Base-by-base conservation (phyloP, 768 basidiomycete genomes). In the Antrodiella citrinella region DNA sequence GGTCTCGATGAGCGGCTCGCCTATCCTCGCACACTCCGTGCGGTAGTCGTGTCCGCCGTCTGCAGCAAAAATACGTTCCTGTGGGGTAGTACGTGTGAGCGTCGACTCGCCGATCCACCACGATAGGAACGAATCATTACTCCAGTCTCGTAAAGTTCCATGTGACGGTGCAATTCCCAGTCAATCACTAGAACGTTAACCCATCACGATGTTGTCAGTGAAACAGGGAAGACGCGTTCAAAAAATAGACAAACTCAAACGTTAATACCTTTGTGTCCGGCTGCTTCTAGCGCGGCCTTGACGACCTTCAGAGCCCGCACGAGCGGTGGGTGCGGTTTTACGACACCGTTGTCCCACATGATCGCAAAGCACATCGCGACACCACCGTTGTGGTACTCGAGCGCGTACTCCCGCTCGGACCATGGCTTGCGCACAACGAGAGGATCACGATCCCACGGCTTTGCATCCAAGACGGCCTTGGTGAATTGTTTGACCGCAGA, bases 401-500 rank as follows among this genome's bases (percentile, higher is more conserved):
- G 64, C 24, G 59, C 54, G 61, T 77, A 81, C 35, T 69, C 72
- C 0, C 62, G 56, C 38, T 72, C 68, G 20, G 63, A 64, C 77
- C 77, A 79, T 9, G 67, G 65, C 53, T 78, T 78, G 12, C 72
- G 60, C 2, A 77, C 59, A 2, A 69, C 73, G 1, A 73, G 58
- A 2, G 81, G 78, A 57, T 85, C 82, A 44, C 64, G 60, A 3
- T 64, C 62, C 82, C 83, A 85, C 0, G 82, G 80, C 55, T 74
- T 65, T 1, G 57, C 56, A 54, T 71, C 75, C 13, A 84, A 57
- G 20, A 93, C 75, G 1, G 78, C 74, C 61, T 83, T 73, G 63
- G 78, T 76, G 65, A 92, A 91, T 0, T 65, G 55, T 59, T 79
- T 82, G 49, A 92, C 63, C n/a, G 76, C 85, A 9, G 62, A 67